Base-by-base conservation (phyloP, 78 protist species). In the Speleostelium caveatum region DNA sequence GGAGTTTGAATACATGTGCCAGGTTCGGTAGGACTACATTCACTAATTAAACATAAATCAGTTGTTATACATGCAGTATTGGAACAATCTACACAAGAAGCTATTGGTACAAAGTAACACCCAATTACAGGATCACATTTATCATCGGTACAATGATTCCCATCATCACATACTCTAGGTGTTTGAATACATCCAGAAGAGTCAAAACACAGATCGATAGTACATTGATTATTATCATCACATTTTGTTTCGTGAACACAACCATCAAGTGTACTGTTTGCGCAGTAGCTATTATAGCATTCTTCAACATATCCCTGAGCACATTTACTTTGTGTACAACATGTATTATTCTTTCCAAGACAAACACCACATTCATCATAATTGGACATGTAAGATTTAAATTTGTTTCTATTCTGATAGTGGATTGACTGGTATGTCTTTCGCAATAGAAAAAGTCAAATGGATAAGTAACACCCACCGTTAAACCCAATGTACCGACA, bases 361-460 rank as follows among this genome's bases (percentile, higher is more conserved):
- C 55, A 49, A 16, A 49, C 55, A 49, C 55, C 55, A 49, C 55
- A 49, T 16, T 16, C 55, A 49, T 49, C 55, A n/a, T n/a, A n/a
- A n/a, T n/a, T 42, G 56, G 56, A 45, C 75, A 69, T 24, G 16
- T 17, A 30, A 69, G 21, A 16, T n/a, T 24, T 42, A 69, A 24
- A 17, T 30, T 42, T 22, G 75, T 69, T n/a, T 38, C 59, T 28
- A 69, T 69, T 22, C 41, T 28, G n/a, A 80, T 80, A 21, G 58
- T 58, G 12, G 89, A 80, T 38, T 59, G 42, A 2, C 53, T 36
- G 3, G 89, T 67, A 53, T 80, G 89, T 38, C 89, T 58, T 39
- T 80, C 89, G 33, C 89, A 80, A 39, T 80, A 80, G 65, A 80
- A 80, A 33, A 80, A 80, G 39, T 80, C 75, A 45, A 80, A 80